Evolutionary conservation across 495 filamentous ascomycete genomes (phyloP).

Genomic region (Podospora tetraspora): DNA sequence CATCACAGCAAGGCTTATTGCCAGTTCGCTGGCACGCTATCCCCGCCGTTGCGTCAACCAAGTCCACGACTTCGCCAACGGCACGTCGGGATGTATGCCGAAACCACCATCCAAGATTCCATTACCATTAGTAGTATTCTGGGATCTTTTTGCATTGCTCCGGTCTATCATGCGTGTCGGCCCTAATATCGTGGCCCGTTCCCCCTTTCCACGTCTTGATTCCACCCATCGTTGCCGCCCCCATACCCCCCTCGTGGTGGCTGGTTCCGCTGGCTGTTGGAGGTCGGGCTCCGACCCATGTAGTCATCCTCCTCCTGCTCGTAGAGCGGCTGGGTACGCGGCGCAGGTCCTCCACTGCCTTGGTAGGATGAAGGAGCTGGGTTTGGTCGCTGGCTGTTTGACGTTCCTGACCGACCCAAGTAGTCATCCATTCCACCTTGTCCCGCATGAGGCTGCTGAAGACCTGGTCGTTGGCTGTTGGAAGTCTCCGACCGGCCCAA

Average conservation of each 20-base stretch:
- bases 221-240: slow-evolving; percentile 31
- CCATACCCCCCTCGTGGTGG: slow-evolving; percentile 22
- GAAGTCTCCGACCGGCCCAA: not conserved
- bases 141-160: not conserved
- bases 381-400: not conserved
- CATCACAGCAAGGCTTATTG: not conserved
- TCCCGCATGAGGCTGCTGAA: not conserved
- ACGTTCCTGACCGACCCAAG: not conserved
- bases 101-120: not conserved
- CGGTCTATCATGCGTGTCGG: not conserved
- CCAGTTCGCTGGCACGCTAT: not conserved
- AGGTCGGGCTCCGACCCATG: slow-evolving; percentile 18
- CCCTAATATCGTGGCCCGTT: slow-evolving; percentile 18
- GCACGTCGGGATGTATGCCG: not conserved
- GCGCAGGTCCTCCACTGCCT: not conserved
- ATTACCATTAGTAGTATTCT: slow-evolving; percentile 5
- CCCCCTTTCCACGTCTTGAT: slow-evolving; percentile 31
- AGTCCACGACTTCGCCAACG: not conserved
- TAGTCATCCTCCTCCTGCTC: slow-evolving; percentile 14
- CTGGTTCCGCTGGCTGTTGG: slow-evolving; percentile 20
- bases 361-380: not conserved
- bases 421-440: not conserved
- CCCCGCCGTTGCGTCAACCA: not conserved
- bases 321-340: slow-evolving; percentile 12
- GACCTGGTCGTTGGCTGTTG: not conserved